Percentiles rank a stretch among this genome's conserved stretches.
phyloP scores from a whole-genome alignment of 2,329 filamentous ascomycete genomes.

The Colletotrichum sp. region DNA sequence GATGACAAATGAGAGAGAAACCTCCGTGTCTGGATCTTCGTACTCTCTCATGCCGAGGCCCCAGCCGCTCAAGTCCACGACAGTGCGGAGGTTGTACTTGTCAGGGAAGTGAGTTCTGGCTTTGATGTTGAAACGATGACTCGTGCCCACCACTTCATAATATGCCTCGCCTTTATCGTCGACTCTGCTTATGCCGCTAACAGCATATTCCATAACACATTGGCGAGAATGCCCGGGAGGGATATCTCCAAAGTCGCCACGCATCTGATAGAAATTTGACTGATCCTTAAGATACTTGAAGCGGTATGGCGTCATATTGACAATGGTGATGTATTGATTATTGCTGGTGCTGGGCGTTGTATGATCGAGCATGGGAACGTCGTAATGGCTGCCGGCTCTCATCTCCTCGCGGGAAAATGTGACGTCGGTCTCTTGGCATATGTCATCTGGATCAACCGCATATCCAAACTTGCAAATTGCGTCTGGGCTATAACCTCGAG shows the following conservation, averaged over 20 bases:
- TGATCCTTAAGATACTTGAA: constrained; percentile 24
- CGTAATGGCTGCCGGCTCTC: background rate
- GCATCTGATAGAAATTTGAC: constrained; percentile 35
- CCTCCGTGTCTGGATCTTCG: constrained; percentile 31
- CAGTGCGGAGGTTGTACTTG: constrained; percentile 27
- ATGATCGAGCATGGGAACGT: background rate
- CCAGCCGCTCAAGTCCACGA: constrained; percentile 36
- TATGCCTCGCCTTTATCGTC: constrained; percentile 36
- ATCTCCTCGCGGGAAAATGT: background rate
- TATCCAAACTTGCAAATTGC: accelerated
- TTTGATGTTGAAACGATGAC: constrained; percentile 32
- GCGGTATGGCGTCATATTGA: constrained; percentile 37
- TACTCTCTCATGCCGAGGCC: constrained; percentile 37
- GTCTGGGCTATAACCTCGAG: constrained; percentile 47
- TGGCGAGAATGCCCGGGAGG: constrained; percentile 35
- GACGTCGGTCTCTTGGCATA: accelerated
- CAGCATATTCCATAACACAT: constrained; percentile 27
- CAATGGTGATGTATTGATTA: constrained; percentile 35
- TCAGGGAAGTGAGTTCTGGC: constrained; percentile 33
- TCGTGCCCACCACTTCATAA: constrained; percentile 33
- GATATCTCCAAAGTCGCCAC: constrained; percentile 33
- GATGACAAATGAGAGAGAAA: constrained; percentile 36
- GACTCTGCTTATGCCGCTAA: constrained; percentile 14
- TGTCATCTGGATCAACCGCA: background rate
- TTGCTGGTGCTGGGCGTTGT: accelerated